Evolutionary conservation across 345 rosid genomes (phyloP).

Genomic region (Citrus sp.): DNA sequence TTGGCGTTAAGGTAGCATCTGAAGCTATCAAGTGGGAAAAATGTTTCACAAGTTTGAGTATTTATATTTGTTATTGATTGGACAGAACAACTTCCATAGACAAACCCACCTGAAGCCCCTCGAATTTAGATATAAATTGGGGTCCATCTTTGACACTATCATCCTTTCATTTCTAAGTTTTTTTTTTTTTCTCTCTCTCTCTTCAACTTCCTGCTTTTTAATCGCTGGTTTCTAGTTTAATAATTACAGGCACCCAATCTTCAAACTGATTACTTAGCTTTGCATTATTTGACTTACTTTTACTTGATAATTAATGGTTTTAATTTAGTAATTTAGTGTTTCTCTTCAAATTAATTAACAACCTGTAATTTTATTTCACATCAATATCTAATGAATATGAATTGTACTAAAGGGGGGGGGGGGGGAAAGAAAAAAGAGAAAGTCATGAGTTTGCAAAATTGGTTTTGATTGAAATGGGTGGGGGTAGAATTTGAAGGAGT

Average conservation of each 20-base stretch:
- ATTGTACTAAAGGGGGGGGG: no score
- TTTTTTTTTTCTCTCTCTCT: not conserved
- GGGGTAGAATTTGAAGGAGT: not conserved
- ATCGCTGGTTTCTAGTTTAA: not conserved
- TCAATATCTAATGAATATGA: no score
- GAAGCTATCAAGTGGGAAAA: not conserved
- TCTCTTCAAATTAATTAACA: no score
- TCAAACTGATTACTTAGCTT: constrained; percentile 12
- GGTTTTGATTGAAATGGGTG: not conserved
- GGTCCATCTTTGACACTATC: constrained; percentile 20
- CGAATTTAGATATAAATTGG: constrained; percentile 7
- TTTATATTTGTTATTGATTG: constrained; percentile 14
- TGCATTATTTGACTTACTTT: no score
- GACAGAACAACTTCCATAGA: constrained; percentile 42
- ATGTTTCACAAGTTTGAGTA: constrained; percentile 1
- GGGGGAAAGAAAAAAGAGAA: no score
- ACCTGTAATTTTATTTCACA: no score
- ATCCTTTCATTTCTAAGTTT: not conserved
- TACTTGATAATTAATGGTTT: no score
- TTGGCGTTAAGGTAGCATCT: not conserved
- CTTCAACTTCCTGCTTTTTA: not conserved
- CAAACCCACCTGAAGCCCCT: constrained; percentile 38
- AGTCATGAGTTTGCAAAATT: not conserved
- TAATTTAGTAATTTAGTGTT: no score
- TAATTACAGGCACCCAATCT: constrained; percentile 19